Evolutionary conservation across 257 asterid species (phyloP).

Genomic region (Galeopsis tetrahit): DNA sequence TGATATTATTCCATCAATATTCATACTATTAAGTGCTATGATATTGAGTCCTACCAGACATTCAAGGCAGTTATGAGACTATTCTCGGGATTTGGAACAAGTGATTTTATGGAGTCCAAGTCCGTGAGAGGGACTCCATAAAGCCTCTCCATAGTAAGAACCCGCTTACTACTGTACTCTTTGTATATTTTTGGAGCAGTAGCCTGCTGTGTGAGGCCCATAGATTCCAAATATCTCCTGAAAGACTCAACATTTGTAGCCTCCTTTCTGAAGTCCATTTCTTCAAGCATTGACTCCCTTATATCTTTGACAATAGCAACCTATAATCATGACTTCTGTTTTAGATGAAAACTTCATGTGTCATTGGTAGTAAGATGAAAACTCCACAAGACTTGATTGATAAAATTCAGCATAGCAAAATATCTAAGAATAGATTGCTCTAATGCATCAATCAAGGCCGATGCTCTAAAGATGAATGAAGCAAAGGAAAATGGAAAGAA

Average conservation of each 20-base stretch:
- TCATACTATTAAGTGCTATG: slow-evolving; percentile 9
- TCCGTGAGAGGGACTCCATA: slow-evolving; percentile 98
- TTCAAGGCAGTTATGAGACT: slow-evolving; percentile 96
- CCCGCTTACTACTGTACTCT: slow-evolving; percentile 66
- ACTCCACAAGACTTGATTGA: slow-evolving; percentile 17
- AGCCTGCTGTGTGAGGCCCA: slow-evolving; percentile 94
- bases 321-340: slow-evolving; percentile 45
- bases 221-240: slow-evolving; percentile 79
- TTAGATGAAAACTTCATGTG: slow-evolving; percentile 30
- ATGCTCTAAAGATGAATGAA: slow-evolving; percentile 12
- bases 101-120: slow-evolving; percentile 82
- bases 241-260: slow-evolving; percentile 87
- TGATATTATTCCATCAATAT: too few species aligned
- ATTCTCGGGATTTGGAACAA: slow-evolving; percentile 83
- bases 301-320: slow-evolving; percentile 96
- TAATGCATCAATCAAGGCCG: slow-evolving; percentile 21
- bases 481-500: not conserved
- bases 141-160: slow-evolving; percentile 95
- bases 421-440: not conserved
- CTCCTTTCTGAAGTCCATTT: slow-evolving; percentile 93
- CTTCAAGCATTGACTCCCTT: slow-evolving; percentile 97
- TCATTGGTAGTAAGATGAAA: slow-evolving; percentile 4
- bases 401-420: not conserved
- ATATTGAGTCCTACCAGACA: slow-evolving; percentile 69
- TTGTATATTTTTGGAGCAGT: slow-evolving; percentile 90